Evolutionary conservation across 768 basidiomycete genomes (phyloP).

Genomic region (Hortiboletus flavorubellus): DNA sequence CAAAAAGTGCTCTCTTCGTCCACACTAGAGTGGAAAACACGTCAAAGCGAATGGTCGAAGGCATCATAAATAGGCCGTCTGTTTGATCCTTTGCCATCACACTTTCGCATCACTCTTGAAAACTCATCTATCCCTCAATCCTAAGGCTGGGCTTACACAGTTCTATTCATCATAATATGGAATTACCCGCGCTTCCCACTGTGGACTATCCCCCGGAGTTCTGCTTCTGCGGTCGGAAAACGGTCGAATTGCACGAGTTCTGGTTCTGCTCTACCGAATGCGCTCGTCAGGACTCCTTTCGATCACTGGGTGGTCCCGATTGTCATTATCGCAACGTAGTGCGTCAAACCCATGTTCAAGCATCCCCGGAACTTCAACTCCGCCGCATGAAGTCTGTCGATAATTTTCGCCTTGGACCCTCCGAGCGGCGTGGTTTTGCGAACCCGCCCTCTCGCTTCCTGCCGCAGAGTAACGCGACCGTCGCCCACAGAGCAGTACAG

Average conservation of each 20-base stretch:
- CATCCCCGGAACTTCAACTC: background rate
- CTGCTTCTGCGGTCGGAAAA: constrained; percentile 28
- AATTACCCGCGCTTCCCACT: background rate
- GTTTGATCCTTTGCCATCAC: background rate
- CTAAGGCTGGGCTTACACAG: background rate
- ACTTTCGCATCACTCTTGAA: background rate
- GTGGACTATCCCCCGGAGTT: constrained; percentile 12
- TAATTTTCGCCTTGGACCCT: background rate
- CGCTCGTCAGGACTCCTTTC: constrained; percentile 27
- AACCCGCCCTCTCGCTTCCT: background rate
- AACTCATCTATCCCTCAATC: background rate
- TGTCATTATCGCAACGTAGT: constrained; percentile 27
- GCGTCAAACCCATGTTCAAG: constrained; percentile 12
- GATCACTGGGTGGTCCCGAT: constrained; percentile 19
- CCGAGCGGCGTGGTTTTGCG: background rate
- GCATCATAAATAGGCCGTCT: constrained; percentile 12
- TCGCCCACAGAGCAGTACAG: no score
- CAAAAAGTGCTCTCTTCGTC: background rate
- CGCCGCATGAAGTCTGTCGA: constrained; percentile 10
- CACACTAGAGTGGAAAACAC: constrained; percentile 4
- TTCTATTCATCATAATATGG: background rate
- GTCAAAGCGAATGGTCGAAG: constrained; percentile 4
- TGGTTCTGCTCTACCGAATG: constrained; percentile 29
- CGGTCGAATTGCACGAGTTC: constrained; percentile 25
- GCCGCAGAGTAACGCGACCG: background rate